Percentiles rank a stretch among this genome's conserved stretches.
Evolutionary conservation across 1,284 basidiomycete species (phyloP).

Genomic region (Naganishia sp.): DNA sequence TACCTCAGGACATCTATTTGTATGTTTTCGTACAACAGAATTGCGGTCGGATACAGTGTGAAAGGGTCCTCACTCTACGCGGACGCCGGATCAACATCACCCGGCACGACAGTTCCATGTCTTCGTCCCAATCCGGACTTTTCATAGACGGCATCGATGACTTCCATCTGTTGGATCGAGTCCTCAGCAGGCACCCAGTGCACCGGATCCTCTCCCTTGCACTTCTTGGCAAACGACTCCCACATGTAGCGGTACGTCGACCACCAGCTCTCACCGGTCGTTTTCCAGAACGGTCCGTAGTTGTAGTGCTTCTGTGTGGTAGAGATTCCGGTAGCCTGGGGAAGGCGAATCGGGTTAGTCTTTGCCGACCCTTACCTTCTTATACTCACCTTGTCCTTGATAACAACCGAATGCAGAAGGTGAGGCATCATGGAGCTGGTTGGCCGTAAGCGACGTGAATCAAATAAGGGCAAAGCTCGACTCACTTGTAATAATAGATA

Average conservation of each 20-base stretch:
- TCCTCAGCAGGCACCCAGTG: constrained; percentile 41
- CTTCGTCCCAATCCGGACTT: constrained; percentile 36
- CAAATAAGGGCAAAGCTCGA: constrained; percentile 16
- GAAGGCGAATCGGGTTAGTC: no score
- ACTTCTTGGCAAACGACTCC: constrained; percentile 37
- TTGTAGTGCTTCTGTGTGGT: constrained; percentile 39
- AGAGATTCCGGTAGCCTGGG: constrained; percentile 36
- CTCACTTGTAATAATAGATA: constrained; percentile 35
- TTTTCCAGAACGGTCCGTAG: constrained; percentile 38
- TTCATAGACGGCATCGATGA: constrained; percentile 39
- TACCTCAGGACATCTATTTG: no score
- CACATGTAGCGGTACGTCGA: constrained; percentile 40
- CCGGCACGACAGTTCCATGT: constrained; percentile 6
- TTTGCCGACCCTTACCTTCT: no score
- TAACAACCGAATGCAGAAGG: constrained; percentile 37
- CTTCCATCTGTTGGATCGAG: constrained; percentile 40
- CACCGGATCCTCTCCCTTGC: constrained; percentile 30
- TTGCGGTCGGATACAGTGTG: background rate
- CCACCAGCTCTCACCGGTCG: constrained; percentile 36
- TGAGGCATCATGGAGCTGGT: constrained; percentile 38
- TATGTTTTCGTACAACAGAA: background rate
- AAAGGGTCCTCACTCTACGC: background rate
- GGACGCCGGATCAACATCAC: no score
- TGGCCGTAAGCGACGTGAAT: background rate
- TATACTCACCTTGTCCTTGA: constrained; percentile 29